Base-by-base conservation (phyloP, 352 stramenopile species). In the Plasmopara halstedii region DNA sequence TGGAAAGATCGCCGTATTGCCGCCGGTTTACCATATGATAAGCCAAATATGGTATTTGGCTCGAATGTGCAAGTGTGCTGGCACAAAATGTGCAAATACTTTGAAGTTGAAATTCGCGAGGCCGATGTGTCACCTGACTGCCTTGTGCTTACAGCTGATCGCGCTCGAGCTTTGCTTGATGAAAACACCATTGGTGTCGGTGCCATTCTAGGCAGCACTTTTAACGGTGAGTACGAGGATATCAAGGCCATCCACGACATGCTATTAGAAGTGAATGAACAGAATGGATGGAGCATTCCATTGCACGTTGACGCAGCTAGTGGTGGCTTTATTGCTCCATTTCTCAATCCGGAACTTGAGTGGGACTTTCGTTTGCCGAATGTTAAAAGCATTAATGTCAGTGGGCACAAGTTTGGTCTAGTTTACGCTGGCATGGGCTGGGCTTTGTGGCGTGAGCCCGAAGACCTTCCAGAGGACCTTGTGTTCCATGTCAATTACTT, bases 71-170 rank as follows among this genome's bases (percentile, higher is more conserved):
- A 96, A 53, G 85, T 95, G 19, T 93, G 85, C 67, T 97, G 88
- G 88, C 85, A 97, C 68, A 97, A 97, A 64, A 86, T 95, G 67
- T 96, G 86, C 75, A 86, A 87, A 55, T 97, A 96, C 67, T 96
- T 97, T 71, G 88, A 97, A 53, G 82, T 97, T 41, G 87, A 96
- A 47, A 75, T 88, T 33, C 83, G 86, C 29, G 75, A 96, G 46
- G 83, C 85, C 25, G 73, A 89, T 38, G 83, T 97, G 33, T 94
- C 83, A 21, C 68, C 74, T 2, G 84, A 95, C 53, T 72, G 55
- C 15, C 81, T 96, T 11, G 74, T 94, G 41, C 73, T 96, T 29
- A 95, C 84, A 43, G 68, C 88, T 10, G 73, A 92, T 38, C 74
- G 83, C 15, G 76, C 82, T 7, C 58, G 69, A 11, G 64, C 70